These are phyloP conservation scores for Amylocarpus encephaloides DNA, from an alignment of 2,329 filamentous ascomycete species.

Conservation along the genomic window DNA sequence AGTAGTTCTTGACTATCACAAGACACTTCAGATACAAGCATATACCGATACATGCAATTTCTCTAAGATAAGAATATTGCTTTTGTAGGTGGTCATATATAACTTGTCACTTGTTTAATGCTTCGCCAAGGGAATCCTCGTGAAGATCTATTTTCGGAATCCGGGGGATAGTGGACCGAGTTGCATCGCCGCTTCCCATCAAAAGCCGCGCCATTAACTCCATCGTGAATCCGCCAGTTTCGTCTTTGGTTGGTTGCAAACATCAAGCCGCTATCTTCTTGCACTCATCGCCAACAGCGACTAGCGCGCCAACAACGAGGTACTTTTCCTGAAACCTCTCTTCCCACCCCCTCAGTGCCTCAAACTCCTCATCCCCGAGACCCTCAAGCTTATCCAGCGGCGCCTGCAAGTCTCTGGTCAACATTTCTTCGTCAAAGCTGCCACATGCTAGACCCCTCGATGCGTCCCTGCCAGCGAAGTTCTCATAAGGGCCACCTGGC, in stretches of 20 bases:
- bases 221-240: not conserved
- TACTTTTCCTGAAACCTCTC: constrained; percentile 93
- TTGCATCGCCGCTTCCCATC: no score
- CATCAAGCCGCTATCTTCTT: constrained; percentile 31
- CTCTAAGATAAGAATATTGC: no score
- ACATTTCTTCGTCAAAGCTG: constrained; percentile 91
- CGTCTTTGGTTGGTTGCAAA: not conserved
- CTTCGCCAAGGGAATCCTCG: no score
- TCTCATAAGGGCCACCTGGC: constrained; percentile 88
- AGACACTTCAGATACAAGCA: not conserved
- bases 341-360: constrained; percentile 85
- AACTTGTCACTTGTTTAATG: no score
- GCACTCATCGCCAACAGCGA: constrained; percentile 54
- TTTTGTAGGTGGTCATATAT: no score
- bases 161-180: no score
- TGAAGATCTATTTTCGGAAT: no score
- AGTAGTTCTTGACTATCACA: not conserved
- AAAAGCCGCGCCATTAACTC: no score
- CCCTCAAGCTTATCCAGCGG: constrained; percentile 72
- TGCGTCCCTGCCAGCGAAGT: constrained; percentile 92
- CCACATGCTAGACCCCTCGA: constrained; percentile 80
- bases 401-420: constrained; percentile 82
- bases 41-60: not conserved
- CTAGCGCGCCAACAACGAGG: constrained; percentile 82
- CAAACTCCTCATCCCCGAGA: constrained; percentile 67